phyloP scores from a whole-genome alignment of 1,139 yeast species.

The Yamadazyma jaroonii region DNA sequence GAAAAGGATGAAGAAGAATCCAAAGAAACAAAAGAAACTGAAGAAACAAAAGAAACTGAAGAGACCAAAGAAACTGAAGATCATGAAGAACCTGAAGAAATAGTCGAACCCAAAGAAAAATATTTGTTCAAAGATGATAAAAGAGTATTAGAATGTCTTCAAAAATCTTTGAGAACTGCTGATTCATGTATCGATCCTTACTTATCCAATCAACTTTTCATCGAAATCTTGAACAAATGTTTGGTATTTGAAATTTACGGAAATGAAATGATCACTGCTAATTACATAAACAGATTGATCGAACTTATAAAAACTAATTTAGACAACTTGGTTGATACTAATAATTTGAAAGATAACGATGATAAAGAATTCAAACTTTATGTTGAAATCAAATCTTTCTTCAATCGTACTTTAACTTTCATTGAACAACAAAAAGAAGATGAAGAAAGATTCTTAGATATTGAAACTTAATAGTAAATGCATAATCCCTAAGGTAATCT shows the following conservation, averaged over 20 bases:
- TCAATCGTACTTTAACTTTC: constrained; percentile 66
- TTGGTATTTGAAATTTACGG: constrained; percentile 84
- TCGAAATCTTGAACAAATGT: constrained; percentile 85
- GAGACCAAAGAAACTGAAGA: constrained; percentile 3
- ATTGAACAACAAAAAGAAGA: constrained; percentile 61
- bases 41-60: constrained; percentile 23
- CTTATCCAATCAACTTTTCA: constrained; percentile 75
- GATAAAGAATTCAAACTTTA: constrained; percentile 35
- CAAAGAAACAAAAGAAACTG: constrained; percentile 6
- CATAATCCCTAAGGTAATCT: not conserved
- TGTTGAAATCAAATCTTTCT: constrained; percentile 34
- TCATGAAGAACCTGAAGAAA: constrained; percentile 23
- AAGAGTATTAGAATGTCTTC: constrained; percentile 47
- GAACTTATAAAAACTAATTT: constrained; percentile 80
- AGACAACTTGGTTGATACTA: constrained; percentile 45
- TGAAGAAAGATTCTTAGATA: constrained; percentile 54
- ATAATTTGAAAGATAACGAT: constrained; percentile 15
- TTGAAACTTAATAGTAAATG: constrained; percentile 12
- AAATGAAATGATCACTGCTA: constrained; percentile 63
- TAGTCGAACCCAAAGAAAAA: not conserved
- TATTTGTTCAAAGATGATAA: constrained; percentile 35
- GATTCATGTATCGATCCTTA: constrained; percentile 90
- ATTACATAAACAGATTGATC: constrained; percentile 81
- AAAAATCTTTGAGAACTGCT: constrained; percentile 78
- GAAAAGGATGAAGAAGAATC: constrained; percentile 19